Evolutionary conservation across 257 asterid species (phyloP).

Genomic region (Cordia subcordata): DNA sequence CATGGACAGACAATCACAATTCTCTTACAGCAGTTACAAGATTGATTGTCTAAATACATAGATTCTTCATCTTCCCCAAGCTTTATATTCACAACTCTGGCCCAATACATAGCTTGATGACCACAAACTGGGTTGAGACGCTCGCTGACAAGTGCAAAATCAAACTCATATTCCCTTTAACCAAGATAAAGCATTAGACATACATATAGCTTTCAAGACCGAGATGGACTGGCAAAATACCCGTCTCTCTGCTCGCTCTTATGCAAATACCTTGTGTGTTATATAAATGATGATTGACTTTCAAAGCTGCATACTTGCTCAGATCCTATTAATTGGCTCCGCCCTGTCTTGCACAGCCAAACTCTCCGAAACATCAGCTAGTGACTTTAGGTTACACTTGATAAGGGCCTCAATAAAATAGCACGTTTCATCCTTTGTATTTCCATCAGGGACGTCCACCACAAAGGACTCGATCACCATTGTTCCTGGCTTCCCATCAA

Average conservation of each 20-base stretch:
- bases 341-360: conserved; percentile 58
- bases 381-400: conserved; percentile 83
- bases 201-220: too few species aligned
- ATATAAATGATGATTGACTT: conserved; percentile 20
- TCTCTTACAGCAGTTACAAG: too few species aligned
- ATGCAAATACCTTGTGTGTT: conserved; percentile 9
- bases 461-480: conserved; percentile 80
- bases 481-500: conserved; percentile 77
- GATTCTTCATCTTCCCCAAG: too few species aligned
- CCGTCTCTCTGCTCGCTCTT: background rate
- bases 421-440: conserved; percentile 79
- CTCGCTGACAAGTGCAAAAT: background rate
- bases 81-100: too few species aligned
- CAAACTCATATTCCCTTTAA: background rate
- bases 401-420: conserved; percentile 78
- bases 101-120: too few species aligned
- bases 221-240: background rate
- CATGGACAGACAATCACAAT: too few species aligned
- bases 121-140: background rate
- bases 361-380: conserved; percentile 79
- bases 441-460: conserved; percentile 85
- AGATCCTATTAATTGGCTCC: conserved; percentile 47
- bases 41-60: too few species aligned
- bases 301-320: conserved; percentile 11
- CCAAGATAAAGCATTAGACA: too few species aligned